Conservation (phyloP, 2,329 filamentous ascomycete species). For the Claviceps paspali region DNA sequence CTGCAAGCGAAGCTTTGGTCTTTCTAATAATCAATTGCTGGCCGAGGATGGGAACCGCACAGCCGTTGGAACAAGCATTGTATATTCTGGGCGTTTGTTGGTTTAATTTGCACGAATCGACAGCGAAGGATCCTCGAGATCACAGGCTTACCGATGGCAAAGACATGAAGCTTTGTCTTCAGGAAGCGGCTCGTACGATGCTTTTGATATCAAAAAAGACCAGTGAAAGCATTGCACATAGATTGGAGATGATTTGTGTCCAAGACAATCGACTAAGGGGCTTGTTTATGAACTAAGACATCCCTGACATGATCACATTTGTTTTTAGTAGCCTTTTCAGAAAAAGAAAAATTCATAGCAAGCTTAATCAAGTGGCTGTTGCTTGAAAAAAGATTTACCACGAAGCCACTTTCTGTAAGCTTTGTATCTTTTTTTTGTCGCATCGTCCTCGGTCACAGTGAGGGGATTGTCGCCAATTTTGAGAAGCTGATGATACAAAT, state of each 20-base stretch:
- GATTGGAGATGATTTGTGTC: background rate
- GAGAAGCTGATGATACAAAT: constrained; percentile 62
- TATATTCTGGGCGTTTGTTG: constrained; percentile 47
- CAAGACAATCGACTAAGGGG: background rate
- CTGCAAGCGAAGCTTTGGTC: constrained; percentile 38
- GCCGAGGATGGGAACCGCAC: constrained; percentile 42
- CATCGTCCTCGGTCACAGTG: constrained; percentile 76
- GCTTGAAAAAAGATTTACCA: constrained; percentile 93
- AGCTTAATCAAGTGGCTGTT: constrained; percentile 48
- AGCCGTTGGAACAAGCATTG: constrained; percentile 48
- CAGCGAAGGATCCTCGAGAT: background rate
- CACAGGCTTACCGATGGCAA: background rate
- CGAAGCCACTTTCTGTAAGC: constrained; percentile 89
- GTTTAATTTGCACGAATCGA: constrained; percentile 35
- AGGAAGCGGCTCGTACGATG: background rate
- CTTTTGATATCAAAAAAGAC: background rate
- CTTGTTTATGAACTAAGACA: background rate
- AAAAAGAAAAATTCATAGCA: background rate
- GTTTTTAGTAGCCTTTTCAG: background rate
- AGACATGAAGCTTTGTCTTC: background rate
- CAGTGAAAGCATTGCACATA: background rate
- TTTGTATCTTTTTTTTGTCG: constrained; percentile 88
- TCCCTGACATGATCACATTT: background rate
- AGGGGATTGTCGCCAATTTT: constrained; percentile 67
- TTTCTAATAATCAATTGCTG: constrained; percentile 48